phyloP scores from a whole-genome alignment of 2,329 filamentous ascomycete species.

The Leptographium wingfieldii region DNA sequence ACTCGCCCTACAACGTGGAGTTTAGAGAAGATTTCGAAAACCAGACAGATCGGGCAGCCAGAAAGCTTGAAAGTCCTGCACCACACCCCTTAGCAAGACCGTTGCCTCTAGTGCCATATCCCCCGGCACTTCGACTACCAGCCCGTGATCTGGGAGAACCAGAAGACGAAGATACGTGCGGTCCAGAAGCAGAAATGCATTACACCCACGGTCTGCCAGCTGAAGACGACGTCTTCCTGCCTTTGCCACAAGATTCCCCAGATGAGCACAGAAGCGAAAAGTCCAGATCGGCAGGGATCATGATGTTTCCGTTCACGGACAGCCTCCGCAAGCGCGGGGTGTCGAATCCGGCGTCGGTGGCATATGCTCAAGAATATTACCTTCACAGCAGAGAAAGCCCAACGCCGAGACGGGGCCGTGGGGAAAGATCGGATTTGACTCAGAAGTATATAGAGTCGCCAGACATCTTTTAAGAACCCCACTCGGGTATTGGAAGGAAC shows the following conservation, averaged over 20 bases:
- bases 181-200: background rate
- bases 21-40: background rate
- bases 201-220: background rate
- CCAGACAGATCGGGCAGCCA: background rate
- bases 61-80: background rate
- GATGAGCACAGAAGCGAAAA: background rate
- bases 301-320: conserved; percentile 9
- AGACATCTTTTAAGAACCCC: background rate
- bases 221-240: background rate
- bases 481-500: background rate
- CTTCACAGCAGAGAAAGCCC: background rate
- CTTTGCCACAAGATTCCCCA: background rate
- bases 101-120: background rate
- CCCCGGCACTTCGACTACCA: background rate
- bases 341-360: background rate
- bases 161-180: background rate
- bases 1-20: background rate
- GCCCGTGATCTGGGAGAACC: background rate
- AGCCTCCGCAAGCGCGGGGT: conserved; percentile 7
- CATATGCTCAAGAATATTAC: background rate
- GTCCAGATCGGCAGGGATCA: background rate
- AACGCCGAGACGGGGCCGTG: background rate
- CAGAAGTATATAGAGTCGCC: background rate
- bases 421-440: background rate
- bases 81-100: background rate